Percentiles rank a stretch among this genome's conserved stretches.
Evolutionary conservation across 1,284 basidiomycete genomes (phyloP).

Genomic region (Cryptococcus wingfieldii): DNA sequence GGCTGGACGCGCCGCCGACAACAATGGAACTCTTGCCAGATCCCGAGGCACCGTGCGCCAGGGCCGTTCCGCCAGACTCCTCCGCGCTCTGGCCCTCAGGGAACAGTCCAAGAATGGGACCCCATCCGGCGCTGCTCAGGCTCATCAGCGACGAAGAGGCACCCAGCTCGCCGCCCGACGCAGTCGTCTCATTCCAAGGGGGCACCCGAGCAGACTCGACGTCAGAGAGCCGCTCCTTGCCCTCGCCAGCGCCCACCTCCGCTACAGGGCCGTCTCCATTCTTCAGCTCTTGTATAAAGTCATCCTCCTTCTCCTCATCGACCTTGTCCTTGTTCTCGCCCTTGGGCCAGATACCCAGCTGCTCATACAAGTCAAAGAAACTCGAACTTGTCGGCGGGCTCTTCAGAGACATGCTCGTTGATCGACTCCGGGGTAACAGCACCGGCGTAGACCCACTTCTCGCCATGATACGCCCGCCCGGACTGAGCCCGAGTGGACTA

Average conservation of each 20-base stretch:
- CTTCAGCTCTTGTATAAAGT: neutral
- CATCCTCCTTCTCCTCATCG: neutral
- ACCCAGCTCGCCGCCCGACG: neutral
- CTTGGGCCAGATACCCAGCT: conserved; percentile 42
- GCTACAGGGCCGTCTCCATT: neutral
- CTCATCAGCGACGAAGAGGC: neutral
- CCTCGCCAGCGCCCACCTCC: too few species aligned
- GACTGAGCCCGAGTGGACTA: too few species aligned
- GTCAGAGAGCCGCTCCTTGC: too few species aligned
- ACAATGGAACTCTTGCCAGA: too few species aligned
- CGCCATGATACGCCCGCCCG: neutral
- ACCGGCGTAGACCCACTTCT: conserved; percentile 24
- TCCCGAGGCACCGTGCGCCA: neutral
- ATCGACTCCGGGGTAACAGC: conserved; percentile 29
- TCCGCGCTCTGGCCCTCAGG: conserved; percentile 12
- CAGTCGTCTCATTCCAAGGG: neutral
- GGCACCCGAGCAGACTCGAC: neutral
- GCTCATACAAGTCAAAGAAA: conserved; percentile 45
- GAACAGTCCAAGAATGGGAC: conserved; percentile 31
- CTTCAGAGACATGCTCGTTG: conserved; percentile 35
- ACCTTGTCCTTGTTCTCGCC: conserved; percentile 11
- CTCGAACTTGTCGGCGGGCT: conserved; percentile 35
- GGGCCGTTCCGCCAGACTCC: too few species aligned
- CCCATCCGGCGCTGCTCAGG: conserved; percentile 31
- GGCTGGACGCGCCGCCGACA: too few species aligned